Evolutionary conservation across 805 yeast genomes (phyloP), one percentile per base, ranked within the genome.

Genomic region (Starmerella bombicola): DNA sequence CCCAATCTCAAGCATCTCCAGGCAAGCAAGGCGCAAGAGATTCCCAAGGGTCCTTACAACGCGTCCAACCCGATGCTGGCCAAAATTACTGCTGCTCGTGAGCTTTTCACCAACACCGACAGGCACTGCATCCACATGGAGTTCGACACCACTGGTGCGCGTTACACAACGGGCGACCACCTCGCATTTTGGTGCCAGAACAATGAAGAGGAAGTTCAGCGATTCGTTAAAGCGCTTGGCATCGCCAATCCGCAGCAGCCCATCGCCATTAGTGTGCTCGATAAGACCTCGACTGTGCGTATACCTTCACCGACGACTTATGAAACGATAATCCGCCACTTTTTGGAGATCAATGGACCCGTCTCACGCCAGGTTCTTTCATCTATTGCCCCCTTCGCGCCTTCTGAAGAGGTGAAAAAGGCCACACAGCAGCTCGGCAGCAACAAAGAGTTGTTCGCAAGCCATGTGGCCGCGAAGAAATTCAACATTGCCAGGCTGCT

Each of bases 141-240:
- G 62, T 76, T 88, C 52, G 96, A 88, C 56, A 63, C 85, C 28
- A 69, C 84, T 1, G 73, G 65, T 54, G 66, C 91, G 55, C 76
- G 78, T 53, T 88, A 88, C 62, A 68, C 88, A 35, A 88, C 98
- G 3, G 98, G 98, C 61, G 98, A 88, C 59, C 97, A 88, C 63
- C 63, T 91, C 47, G 97, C 95, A 13, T 67, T 91, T 42, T 83
- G 95, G 93, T 91, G 96, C 26, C 82, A 91, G 19, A 88, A 88
- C 62, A 67, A 93, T 2, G 68, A 78, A 55, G 83, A 77, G 58
- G 74, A 80, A 53, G 78, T 85, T 25, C 68, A 65, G n/a, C 66
- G 68, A 32, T 80, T 91, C 52, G 63, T 80, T 45, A 51, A 63
- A 34, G 76, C 80, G 5, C 74, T 88, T 40, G 78, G 73, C 25